Conservation (phyloP, 257 asterid genomes). For the Coffea eugenioides region DNA sequence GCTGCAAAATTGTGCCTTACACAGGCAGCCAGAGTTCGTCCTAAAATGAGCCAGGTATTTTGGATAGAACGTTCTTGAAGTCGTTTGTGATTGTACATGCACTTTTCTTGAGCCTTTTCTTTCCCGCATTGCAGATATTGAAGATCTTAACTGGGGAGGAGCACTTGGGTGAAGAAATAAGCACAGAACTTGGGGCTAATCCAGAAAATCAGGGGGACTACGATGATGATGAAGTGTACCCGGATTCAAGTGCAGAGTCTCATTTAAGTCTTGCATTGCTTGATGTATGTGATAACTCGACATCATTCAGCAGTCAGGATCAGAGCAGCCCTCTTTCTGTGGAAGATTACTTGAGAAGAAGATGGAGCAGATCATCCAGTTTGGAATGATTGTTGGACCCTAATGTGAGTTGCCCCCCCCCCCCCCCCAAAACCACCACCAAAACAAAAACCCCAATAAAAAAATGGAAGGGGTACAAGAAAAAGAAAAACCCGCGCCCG, state of each 20-base stretch:
- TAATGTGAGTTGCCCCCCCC: not conserved
- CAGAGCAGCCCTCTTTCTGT: slow-evolving; percentile 74
- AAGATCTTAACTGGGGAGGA: slow-evolving; percentile 56
- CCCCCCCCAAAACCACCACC: not conserved
- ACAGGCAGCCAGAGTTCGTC: slow-evolving; percentile 86
- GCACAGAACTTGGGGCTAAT: slow-evolving; percentile 17
- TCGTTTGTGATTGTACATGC: not conserved
- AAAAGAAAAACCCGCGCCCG: not conserved
- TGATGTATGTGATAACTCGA: slow-evolving; percentile 53
- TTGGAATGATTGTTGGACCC: slow-evolving; percentile 33
- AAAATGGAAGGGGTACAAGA: not conserved
- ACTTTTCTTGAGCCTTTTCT: not conserved
- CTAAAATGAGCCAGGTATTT: slow-evolving; percentile 69
- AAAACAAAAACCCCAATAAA: slow-evolving; percentile 10
- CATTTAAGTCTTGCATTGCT: slow-evolving; percentile 73
- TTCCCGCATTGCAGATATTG: slow-evolving; percentile 41
- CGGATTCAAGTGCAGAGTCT: slow-evolving; percentile 76
- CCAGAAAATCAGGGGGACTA: slow-evolving; percentile 41
- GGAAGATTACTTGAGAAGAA: slow-evolving; percentile 59
- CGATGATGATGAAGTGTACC: slow-evolving; percentile 78
- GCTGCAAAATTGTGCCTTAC: slow-evolving; percentile 79
- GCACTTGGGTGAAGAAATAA: slow-evolving; percentile 18
- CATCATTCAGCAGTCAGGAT: slow-evolving; percentile 72
- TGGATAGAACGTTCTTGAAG: not conserved
- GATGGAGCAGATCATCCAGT: slow-evolving; percentile 82